A percentile compares a stretch with the other conserved stretches of the same genome.
Evolutionary conservation across 352 stramenopile species (phyloP).

Genomic region (Peronospora belbahrii): DNA sequence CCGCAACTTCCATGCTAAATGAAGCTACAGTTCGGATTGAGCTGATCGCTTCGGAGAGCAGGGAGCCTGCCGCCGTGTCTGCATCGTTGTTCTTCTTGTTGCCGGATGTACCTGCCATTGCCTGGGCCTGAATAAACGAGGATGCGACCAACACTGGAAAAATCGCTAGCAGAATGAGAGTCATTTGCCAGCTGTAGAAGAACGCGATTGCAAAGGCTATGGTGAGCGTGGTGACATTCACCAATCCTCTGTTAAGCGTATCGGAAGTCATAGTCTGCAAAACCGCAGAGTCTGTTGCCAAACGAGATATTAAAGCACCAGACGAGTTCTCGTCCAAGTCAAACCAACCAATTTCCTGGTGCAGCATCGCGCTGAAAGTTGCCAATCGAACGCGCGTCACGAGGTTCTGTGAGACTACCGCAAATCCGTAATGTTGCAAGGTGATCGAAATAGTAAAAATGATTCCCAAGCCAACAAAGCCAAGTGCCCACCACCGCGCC

Average conservation of each 20-base stretch:
- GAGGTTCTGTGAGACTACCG: slow-evolving; percentile 45
- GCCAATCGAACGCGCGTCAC: slow-evolving; percentile 44
- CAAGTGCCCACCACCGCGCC: slow-evolving; percentile 31
- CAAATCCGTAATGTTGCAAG: slow-evolving; percentile 49
- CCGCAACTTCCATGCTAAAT: slow-evolving; percentile 39
- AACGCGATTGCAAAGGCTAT: slow-evolving; percentile 47
- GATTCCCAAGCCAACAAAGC: slow-evolving; percentile 39
- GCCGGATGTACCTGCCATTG: slow-evolving; percentile 22
- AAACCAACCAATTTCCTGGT: slow-evolving; percentile 80
- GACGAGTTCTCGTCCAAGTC: slow-evolving; percentile 65
- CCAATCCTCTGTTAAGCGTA: slow-evolving; percentile 41
- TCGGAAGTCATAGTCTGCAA: slow-evolving; percentile 74
- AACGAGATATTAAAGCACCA: slow-evolving; percentile 54
- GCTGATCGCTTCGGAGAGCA: slow-evolving; percentile 36
- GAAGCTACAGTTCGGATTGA: slow-evolving; percentile 52
- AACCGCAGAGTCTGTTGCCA: slow-evolving; percentile 71
- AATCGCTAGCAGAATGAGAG: slow-evolving; percentile 32
- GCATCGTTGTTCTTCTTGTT: slow-evolving; percentile 47
- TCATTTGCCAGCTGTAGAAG: slow-evolving; percentile 58
- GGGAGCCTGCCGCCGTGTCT: slow-evolving; percentile 35
- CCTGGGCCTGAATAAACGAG: slow-evolving; percentile 26
- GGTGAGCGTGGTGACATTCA: slow-evolving; percentile 38
- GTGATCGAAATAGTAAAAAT: slow-evolving; percentile 36
- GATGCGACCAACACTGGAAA: slow-evolving; percentile 26
- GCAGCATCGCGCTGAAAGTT: slow-evolving; percentile 56